Conservation (phyloP, 257 asterid species). For the Solanum clarkiae region DNA sequence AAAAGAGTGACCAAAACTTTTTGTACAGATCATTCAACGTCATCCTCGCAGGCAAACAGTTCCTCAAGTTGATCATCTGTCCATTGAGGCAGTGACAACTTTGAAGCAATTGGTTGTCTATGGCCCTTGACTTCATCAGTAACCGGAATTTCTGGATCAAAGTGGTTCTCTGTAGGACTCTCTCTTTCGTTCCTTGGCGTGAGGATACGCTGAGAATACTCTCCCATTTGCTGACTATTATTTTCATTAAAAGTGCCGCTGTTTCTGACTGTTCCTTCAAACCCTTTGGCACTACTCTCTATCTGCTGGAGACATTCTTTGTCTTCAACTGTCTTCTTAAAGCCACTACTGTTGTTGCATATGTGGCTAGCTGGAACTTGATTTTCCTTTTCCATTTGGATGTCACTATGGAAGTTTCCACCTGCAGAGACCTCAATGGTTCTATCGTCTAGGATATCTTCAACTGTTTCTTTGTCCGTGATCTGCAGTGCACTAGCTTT, state of each 20-base stretch:
- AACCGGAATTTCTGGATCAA: constrained; percentile 14
- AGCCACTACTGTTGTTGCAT: constrained; percentile 11
- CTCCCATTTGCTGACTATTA: constrained; percentile 6
- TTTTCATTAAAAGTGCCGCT: not conserved
- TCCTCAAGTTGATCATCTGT: constrained; percentile 74
- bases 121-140: constrained; percentile 17
- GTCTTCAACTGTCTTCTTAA: not conserved
- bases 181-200: not conserved
- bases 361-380: constrained; percentile 5
- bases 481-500: constrained; percentile 15
- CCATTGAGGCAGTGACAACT: constrained; percentile 49
- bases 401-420: constrained; percentile 6
- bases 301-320: constrained; percentile 3
- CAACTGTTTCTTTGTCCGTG: constrained; percentile 5
- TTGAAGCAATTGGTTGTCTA: constrained; percentile 18
- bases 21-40: constrained; percentile 19
- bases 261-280: constrained; percentile 7
- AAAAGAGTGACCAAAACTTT: not conserved
- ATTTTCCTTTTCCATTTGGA: constrained; percentile 21
- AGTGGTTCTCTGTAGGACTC: not conserved
- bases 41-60: constrained; percentile 49
- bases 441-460: constrained; percentile 14
- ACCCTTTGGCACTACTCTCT: constrained; percentile 9
- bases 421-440: constrained; percentile 7
- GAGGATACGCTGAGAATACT: constrained; percentile 3